Evolutionary conservation across 768 basidiomycete species (phyloP), one percentile per base, ranked within the genome.

Genomic region (Amanita subjunquillea): DNA sequence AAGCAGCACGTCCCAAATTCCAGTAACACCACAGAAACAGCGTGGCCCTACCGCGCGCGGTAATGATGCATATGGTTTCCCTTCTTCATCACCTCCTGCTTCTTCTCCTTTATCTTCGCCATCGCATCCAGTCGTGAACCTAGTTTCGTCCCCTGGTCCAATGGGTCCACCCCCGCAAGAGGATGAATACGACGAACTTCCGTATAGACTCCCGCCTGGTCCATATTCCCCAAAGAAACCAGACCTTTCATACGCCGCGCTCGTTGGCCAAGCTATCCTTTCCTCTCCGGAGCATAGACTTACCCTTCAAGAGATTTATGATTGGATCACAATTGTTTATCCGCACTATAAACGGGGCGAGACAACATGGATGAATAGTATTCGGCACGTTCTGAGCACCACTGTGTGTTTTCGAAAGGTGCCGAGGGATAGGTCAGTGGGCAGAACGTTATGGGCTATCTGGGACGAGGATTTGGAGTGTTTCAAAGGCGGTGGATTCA

Each of bases 311-410:
- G 92, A 98, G 65, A 96, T 99, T 57, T 98, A 98, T 62, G 85
- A 90, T 63, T 99, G 82, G 79, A 94, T 99, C 61, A 91, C 90
- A 43, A 88, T 87, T 39, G 89, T 90, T 7, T 94, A 92, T 67
- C 94, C 96, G 6, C 83, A 85, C 63, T 99, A 91, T 71, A 91
- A 91, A 67, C 85, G 88, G 54, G 86, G 87, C 20, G 93, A 97
- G 60, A 80, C 86, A 3, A 95, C 92, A 5, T 98, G 95, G 95
- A 93, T 94, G 82, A 96, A 96, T 67, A 94, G 91, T 51, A 91
- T 98, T 55, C 80, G 95, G n/a, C 94, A 98, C 67, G 93, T 94
- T 45, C 76, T 98, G 23, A 92, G 89, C 57, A 91, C 93, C 3
- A 95, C 94, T 41, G 80, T 86, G 36, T 87, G 86, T 60, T 97